Evolutionary conservation across 2,329 filamentous ascomycete species (phyloP).

Genomic region (Arthroderma uncinatum): DNA sequence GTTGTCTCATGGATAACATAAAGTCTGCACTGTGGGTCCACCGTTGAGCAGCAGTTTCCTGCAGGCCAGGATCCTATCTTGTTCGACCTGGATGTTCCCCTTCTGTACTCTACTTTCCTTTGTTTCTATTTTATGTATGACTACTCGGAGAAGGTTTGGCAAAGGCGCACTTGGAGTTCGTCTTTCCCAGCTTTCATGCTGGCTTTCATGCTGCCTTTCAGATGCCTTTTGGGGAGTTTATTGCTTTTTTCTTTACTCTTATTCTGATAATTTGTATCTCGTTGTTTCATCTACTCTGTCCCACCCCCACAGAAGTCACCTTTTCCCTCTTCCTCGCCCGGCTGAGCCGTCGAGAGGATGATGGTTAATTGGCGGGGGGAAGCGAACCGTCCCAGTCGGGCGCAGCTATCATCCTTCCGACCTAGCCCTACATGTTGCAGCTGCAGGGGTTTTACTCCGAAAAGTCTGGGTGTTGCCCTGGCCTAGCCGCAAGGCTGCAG

Average conservation of each 20-base stretch:
- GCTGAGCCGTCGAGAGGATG: background rate
- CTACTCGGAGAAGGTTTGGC: background rate
- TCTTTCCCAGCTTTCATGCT: background rate
- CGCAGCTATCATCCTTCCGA: background rate
- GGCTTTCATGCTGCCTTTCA: background rate
- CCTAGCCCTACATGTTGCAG: background rate
- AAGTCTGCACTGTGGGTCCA: background rate
- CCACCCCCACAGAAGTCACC: background rate
- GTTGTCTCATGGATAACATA: background rate
- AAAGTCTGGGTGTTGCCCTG: background rate
- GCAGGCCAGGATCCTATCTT: background rate
- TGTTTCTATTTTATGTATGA: background rate
- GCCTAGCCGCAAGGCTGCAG: background rate
- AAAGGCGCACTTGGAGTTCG: background rate
- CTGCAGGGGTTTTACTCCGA: background rate
- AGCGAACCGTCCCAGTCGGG: background rate
- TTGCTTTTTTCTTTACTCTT: background rate
- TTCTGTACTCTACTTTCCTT: background rate
- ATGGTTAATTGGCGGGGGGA: background rate
- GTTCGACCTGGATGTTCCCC: background rate
- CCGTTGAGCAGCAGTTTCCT: background rate
- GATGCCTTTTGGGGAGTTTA: background rate
- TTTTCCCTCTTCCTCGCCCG: background rate
- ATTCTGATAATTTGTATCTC: background rate
- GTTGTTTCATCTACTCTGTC: background rate